Evolutionary conservation across 345 rosid species (phyloP), one percentile per base, ranked within the genome.

Genomic region (Abelmoschus esculentus): DNA sequence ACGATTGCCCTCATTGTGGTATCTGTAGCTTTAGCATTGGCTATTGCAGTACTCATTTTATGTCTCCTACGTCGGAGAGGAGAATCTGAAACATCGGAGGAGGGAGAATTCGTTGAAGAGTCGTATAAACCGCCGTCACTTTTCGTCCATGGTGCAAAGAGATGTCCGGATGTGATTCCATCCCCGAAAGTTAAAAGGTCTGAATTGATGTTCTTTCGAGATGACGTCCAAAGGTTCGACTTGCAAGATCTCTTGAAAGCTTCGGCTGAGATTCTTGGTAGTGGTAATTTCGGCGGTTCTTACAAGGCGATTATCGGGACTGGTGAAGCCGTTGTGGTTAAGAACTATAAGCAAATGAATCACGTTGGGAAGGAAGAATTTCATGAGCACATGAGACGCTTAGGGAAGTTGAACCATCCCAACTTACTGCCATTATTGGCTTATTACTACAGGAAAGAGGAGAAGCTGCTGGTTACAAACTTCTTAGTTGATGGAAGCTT

Each of bases 261-360:
- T 1, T 86, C 96, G 1, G 96, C 96, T 6, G 91, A 90, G 73
- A 90, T 90, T 36, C 72, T 90, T 72, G 96, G 96, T 36, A 90
- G 96, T 69, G 96, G 93, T 61, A 86, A 87, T 32, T 90, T 86
- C 61, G 93, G 96, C 31, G 82, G 91, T 66, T 88, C 96, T 3
- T 90, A 86, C 59, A 90, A 90, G 72, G 88, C 96, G 0, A 79
- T 69, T 7, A 80, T 85, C 32, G 32, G 40, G 59, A 57, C 49
- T 1, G 86, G 83, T 5, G 67, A 68, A 50, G 64, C 79, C 1
- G n/a, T 85, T 58, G 96, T 90, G 50, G 96, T 88, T 61, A 90
- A 90, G 86, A 83, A 91, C 83, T 90, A 88, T 58, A 84, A 87
- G 71, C 87, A 86, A 63, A 90, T 90, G 96, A 90, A 77, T 70